phyloP scores from a whole-genome alignment of 1,139 yeast species.

The Suhomyces ambrosiae region DNA sequence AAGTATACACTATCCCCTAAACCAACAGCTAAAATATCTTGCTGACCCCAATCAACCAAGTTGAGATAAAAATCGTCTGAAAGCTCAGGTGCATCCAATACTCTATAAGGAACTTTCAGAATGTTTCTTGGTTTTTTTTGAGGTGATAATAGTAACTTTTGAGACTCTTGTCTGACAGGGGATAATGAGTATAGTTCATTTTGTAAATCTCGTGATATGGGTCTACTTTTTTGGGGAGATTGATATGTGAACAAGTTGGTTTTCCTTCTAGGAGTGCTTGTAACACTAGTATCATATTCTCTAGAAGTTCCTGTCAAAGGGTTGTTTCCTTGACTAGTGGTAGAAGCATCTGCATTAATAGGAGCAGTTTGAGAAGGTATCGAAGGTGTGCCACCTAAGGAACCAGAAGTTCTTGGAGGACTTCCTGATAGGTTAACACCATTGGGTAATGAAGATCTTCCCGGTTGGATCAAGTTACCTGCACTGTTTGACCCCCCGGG shows the following conservation, averaged over 20 bases:
- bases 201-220: conserved; percentile 61
- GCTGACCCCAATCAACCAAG: conserved; percentile 94
- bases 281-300: conserved; percentile 27
- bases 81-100: conserved; percentile 93
- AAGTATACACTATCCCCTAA: conserved; percentile 84
- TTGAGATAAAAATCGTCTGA: conserved; percentile 93
- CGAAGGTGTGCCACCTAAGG: conserved; percentile 9
- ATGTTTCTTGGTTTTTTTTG: conserved; percentile 77
- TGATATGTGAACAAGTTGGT: conserved; percentile 71
- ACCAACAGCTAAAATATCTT: conserved; percentile 87
- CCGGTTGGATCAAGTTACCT: conserved; percentile 18
- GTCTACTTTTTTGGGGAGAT: conserved; percentile 65
- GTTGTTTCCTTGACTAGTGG: conserved; percentile 1
- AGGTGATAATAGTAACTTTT: conserved; percentile 75
- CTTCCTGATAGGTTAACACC: conserved; percentile 9
- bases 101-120: conserved; percentile 86
- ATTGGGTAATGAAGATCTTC: conserved; percentile 7
- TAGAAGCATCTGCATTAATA: conserved; percentile 6
- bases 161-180: conserved; percentile 89
- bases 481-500: conserved; percentile 27
- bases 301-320: conserved; percentile 5
- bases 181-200: conserved; percentile 78
- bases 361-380: conserved; percentile 3
- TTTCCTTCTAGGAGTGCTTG: conserved; percentile 57
- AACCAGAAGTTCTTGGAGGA: conserved; percentile 12